These are phyloP conservation scores for Chalciporus pseudorubinellus DNA, from an alignment of 768 basidiomycete species.

Conservation along the genomic window DNA sequence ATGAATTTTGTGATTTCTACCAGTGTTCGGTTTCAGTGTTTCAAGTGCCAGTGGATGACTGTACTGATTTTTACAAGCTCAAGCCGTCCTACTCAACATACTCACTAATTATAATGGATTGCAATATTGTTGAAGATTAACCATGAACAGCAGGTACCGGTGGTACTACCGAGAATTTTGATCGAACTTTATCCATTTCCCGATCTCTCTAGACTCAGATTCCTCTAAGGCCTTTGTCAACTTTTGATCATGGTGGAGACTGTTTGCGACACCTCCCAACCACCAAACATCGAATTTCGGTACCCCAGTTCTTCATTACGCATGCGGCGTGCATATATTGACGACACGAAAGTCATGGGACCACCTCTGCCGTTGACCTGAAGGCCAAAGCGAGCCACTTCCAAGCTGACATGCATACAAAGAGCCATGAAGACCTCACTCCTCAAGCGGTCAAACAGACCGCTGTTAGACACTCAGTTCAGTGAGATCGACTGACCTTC, in stretches of 20 bases:
- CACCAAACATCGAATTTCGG: slow-evolving; percentile 80
- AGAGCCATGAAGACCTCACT: too few species aligned
- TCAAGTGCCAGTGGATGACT: too few species aligned
- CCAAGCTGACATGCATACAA: slow-evolving; percentile 90
- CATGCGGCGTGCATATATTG: slow-evolving; percentile 88
- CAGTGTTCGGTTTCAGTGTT: too few species aligned
- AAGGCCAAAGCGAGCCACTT: slow-evolving; percentile 81
- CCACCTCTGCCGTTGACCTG: slow-evolving; percentile 77
- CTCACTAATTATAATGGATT: too few species aligned
- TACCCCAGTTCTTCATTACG: slow-evolving; percentile 78
- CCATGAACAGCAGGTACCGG: too few species aligned
- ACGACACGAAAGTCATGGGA: slow-evolving; percentile 80
- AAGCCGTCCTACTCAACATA: too few species aligned
- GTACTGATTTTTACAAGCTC: too few species aligned
- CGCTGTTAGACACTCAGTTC: too few species aligned
- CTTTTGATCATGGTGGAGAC: slow-evolving; percentile 89
- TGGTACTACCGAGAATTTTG: slow-evolving; percentile 87
- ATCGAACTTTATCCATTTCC: slow-evolving; percentile 91
- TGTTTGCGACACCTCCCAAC: slow-evolving; percentile 90
- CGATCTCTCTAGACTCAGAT: slow-evolving; percentile 59
- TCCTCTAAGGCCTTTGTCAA: slow-evolving; percentile 71
- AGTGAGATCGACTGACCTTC: too few species aligned
- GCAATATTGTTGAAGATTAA: too few species aligned
- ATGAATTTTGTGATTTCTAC: too few species aligned
- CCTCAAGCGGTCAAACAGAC: too few species aligned